Evolutionary conservation across 768 basidiomycete species (phyloP).

Genomic region (Pulveroboletus sp.): DNA sequence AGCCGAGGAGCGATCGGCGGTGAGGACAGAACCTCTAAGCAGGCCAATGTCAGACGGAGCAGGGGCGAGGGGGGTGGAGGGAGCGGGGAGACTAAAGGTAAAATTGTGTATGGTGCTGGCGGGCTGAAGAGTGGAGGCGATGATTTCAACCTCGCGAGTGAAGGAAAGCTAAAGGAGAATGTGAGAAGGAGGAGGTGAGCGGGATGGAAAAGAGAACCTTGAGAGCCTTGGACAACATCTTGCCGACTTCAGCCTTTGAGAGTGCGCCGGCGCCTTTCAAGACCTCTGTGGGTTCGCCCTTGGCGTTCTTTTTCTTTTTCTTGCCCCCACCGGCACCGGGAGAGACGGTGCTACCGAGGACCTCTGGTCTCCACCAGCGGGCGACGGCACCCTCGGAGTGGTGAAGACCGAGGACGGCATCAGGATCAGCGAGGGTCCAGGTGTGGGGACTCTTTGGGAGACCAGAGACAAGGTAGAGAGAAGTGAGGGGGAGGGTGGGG

Average conservation of each 20-base stretch:
- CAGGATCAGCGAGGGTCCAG: conserved; percentile 85
- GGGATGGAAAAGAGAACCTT: conserved; percentile 49
- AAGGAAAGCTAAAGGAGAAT: conserved; percentile 64
- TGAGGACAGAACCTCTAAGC: conserved; percentile 70
- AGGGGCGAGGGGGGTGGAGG: conserved; percentile 71
- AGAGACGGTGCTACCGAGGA: conserved; percentile 82
- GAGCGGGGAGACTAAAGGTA: conserved; percentile 79
- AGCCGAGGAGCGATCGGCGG: conserved; percentile 60
- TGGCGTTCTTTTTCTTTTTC: conserved; percentile 61
- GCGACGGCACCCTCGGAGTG: conserved; percentile 82
- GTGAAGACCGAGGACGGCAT: conserved; percentile 74
- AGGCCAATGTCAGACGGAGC: conserved; percentile 56
- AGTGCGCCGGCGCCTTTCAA: conserved; percentile 77
- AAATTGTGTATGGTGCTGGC: conserved; percentile 91
- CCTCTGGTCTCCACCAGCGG: conserved; percentile 89
- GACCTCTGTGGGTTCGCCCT: conserved; percentile 49
- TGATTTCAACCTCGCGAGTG: conserved; percentile 87
- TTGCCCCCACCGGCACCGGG: conserved; percentile 79
- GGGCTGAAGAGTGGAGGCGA: conserved; percentile 91
- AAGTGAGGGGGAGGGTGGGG: conserved; percentile 72
- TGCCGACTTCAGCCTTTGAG: conserved; percentile 80
- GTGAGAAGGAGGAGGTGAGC: not conserved
- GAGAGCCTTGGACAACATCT: conserved; percentile 87
- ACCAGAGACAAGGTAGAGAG: conserved; percentile 83
- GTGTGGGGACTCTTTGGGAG: conserved; percentile 86